Evolutionary conservation across 1,139 yeast species (phyloP).

Genomic region (Geotrichum europaeum): DNA sequence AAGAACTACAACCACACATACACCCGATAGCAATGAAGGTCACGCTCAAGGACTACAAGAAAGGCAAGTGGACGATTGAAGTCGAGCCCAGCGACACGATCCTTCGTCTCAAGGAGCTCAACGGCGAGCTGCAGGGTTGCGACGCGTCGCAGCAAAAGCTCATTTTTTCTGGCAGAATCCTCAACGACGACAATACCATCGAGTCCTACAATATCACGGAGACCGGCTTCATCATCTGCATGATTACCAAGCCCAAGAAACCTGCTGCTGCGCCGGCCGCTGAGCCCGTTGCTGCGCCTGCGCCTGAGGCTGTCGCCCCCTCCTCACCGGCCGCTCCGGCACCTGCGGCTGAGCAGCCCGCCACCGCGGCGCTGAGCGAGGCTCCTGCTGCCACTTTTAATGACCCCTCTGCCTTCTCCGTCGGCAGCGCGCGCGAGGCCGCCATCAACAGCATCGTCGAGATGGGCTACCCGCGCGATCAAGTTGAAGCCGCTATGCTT

Average conservation of each 20-base stretch:
- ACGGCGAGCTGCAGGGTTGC: conserved; percentile 63
- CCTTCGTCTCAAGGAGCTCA: conserved; percentile 61
- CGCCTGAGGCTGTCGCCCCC: conserved; percentile 25
- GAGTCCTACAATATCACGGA: conserved; percentile 68
- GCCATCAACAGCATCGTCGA: conserved; percentile 80
- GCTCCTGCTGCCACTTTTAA: conserved; percentile 21
- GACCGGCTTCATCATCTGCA: conserved; percentile 85
- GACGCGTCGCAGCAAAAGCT: conserved; percentile 75
- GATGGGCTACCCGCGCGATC: conserved; percentile 89
- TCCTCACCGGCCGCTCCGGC: conserved; percentile 26
- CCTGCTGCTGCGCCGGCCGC: conserved; percentile 26
- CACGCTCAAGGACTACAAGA: conserved; percentile 85
- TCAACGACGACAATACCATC: conserved; percentile 74
- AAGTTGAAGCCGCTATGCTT: conserved; percentile 84
- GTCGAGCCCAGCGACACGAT: conserved; percentile 65
- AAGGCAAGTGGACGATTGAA: conserved; percentile 77
- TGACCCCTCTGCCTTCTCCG: conserved; percentile 42
- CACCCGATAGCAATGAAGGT: conserved; percentile 54
- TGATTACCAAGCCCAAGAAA: conserved; percentile 54
- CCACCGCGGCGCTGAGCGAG: conserved; percentile 26
- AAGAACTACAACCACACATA: neutral
- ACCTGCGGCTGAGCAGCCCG: conserved; percentile 30
- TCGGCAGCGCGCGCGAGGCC: conserved; percentile 60
- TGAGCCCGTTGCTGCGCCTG: conserved; percentile 23
- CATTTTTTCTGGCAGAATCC: conserved; percentile 87